Conservation (phyloP, 2,329 filamentous ascomycete species). For the Paecilomyces dactylethromorphus region DNA sequence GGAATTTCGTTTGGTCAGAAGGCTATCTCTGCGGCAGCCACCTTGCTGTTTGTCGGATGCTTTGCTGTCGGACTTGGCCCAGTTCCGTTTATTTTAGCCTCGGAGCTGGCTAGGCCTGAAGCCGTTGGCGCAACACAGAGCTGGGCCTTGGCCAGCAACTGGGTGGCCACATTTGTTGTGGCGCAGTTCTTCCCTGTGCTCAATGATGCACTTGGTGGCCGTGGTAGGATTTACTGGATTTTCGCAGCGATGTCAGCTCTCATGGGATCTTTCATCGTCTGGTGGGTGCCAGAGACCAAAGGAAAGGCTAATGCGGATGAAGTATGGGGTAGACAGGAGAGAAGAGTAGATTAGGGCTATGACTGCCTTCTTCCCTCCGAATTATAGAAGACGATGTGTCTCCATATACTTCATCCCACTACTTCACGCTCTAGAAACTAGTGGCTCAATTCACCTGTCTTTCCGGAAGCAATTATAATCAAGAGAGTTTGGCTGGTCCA, state of each 20-base stretch:
- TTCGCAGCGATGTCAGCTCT: constrained; percentile 69
- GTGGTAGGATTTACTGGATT: constrained; percentile 85
- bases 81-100: constrained; percentile 88
- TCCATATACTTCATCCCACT: neutral
- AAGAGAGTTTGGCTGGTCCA: neutral
- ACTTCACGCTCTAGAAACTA: neutral
- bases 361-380: neutral
- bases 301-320: constrained; percentile 79
- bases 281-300: constrained; percentile 78
- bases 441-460: neutral
- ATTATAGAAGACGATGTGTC: neutral
- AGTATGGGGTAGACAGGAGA: constrained; percentile 67
- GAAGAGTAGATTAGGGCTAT: constrained; percentile 24
- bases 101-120: constrained; percentile 82
- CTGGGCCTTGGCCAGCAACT: constrained; percentile 80
- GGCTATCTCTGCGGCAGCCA: constrained; percentile 70
- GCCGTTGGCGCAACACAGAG: constrained; percentile 88
- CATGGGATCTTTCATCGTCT: constrained; percentile 65
- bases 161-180: constrained; percentile 83
- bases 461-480: neutral
- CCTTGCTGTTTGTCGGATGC: constrained; percentile 78
- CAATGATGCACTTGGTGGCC: constrained; percentile 67
- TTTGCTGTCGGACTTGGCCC: constrained; percentile 90
- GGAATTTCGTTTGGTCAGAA: constrained; percentile 70
- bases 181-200: constrained; percentile 92